Base-by-base conservation (phyloP, 208 protist species). In the Trypanosoma avium region DNA sequence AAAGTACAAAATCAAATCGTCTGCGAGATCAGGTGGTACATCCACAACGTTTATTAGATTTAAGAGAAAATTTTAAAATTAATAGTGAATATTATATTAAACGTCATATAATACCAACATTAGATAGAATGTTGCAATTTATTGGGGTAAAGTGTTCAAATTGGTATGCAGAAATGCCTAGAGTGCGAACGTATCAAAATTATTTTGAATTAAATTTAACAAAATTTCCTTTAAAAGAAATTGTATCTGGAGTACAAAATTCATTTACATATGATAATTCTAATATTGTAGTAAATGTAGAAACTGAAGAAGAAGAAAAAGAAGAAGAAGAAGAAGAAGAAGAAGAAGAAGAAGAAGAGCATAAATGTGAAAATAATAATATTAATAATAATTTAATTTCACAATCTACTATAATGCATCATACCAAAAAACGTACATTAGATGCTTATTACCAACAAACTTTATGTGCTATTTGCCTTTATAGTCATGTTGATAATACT, bases 1-100 rank as follows among this genome's bases (percentile, higher is more conserved):
- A 71, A 26, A 71, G 68, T 21, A 46, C 71, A 12, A 36, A 66
- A 2, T 82, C 79, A 12, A 48, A 58, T 29, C 64, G 71, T 43
- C 76, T 95, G 45, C 33, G 66, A 7, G 81, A 91, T 53, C 70
- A 76, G 40, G 81, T 91, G 27, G 67, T 77, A 13, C 73, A 88
- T 58, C 90, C 90, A 10, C 72, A 79, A 50, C 62, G 66, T 13
- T 67, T 93, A 53, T 73, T 91, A 29, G 60, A 63, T 45, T 30
- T 72, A 3, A 5, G 33, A 12, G 72, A 81, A 56, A 38, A 60
- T 36, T 24, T 80, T 13, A 55, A 59, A 22, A 52, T 93, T 22
- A 75, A 93, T 61, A 71, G 68, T 17, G 78, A 80, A 30, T 93
- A 96, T 61, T 96, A 96, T 77, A 84, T 96, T 21, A 72, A 64